phyloP scores from a whole-genome alignment of 2,329 filamentous ascomycete genomes.

The Colletotrichum sp. region DNA sequence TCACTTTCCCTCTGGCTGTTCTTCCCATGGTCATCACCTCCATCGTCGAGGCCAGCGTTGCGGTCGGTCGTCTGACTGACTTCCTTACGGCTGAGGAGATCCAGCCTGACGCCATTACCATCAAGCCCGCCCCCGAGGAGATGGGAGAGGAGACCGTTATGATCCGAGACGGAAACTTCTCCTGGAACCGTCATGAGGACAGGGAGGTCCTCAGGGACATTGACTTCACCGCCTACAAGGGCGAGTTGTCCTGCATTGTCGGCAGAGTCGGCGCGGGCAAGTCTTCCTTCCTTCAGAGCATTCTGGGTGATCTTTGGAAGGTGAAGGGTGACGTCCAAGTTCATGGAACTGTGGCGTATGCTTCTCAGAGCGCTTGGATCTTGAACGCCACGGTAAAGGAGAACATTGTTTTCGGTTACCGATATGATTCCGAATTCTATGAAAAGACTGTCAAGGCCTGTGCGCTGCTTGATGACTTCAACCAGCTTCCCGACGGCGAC shows the following conservation, averaged over 20 bases:
- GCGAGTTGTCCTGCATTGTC: slow-evolving; percentile 90
- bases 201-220: slow-evolving; percentile 80
- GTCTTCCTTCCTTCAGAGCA: slow-evolving; percentile 86
- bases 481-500: slow-evolving; percentile 91
- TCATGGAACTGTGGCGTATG: slow-evolving; percentile 85
- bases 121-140: slow-evolving; percentile 73
- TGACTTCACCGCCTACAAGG: slow-evolving; percentile 87
- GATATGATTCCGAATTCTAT: slow-evolving; percentile 93
- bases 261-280: slow-evolving; percentile 95
- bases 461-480: slow-evolving; percentile 88
- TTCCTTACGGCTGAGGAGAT: slow-evolving; percentile 91
- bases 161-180: slow-evolving; percentile 86
- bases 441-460: slow-evolving; percentile 92
- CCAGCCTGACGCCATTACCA: slow-evolving; percentile 79
- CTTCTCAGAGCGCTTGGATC: slow-evolving; percentile 92
- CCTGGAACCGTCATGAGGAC: slow-evolving; percentile 86
- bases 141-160: slow-evolving; percentile 85
- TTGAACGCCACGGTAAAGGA: slow-evolving; percentile 98
- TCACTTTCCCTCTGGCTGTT: slow-evolving; percentile 93
- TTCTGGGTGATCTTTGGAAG: slow-evolving; percentile 94
- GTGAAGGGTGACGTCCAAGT: slow-evolving; percentile 82
- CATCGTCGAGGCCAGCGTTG: slow-evolving; percentile 94
- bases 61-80: slow-evolving; percentile 81
- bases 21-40: slow-evolving; percentile 98
- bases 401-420: slow-evolving; percentile 96